Percentiles rank a stretch among this genome's conserved stretches.
These are phyloP conservation scores for Mucor irregularis DNA, from an alignment of 371 early-diverging fungal genomes.

Conservation along the genomic window DNA sequence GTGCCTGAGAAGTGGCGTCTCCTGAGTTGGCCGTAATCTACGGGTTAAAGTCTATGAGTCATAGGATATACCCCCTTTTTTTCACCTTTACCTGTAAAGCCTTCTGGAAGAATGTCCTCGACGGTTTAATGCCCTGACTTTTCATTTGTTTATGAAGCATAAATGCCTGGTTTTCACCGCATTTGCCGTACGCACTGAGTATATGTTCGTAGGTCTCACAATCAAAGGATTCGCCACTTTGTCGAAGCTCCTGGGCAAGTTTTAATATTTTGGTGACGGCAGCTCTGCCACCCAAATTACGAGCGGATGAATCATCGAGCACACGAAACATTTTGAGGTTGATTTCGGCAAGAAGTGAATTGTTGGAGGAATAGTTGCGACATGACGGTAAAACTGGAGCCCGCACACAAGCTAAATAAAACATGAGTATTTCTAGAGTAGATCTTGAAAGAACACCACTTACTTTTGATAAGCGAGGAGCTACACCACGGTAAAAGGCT, in stretches of 20 bases:
- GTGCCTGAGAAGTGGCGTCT: constrained; percentile 22
- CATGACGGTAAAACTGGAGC: no score
- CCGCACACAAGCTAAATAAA: no score
- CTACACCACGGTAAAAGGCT: no score
- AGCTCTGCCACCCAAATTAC: not conserved
- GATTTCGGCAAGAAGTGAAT: constrained; percentile 4
- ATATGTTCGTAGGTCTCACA: constrained; percentile 25
- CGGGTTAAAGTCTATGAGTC: not conserved
- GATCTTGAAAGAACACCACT: no score
- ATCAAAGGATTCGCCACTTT: constrained; percentile 11
- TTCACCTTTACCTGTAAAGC: constrained; percentile 28
- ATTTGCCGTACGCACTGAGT: constrained; percentile 31
- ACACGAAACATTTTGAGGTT: constrained; percentile 16
- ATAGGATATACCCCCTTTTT: not conserved
- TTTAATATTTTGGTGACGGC: constrained; percentile 6
- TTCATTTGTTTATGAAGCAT: constrained; percentile 29
- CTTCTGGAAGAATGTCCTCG: constrained; percentile 18
- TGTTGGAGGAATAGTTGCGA: constrained; percentile 6
- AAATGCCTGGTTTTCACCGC: not conserved
- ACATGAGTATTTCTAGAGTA: no score
- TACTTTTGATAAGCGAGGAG: no score
- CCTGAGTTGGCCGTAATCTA: constrained; percentile 29
- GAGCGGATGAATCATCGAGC: constrained; percentile 5
- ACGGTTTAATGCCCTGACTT: constrained; percentile 13
- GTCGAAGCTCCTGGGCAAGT: constrained; percentile 16